Evolutionary conservation across 2,329 filamentous ascomycete species (phyloP), one percentile per base, ranked within the genome.

Genomic region (Colletotrichum zoysiae): DNA sequence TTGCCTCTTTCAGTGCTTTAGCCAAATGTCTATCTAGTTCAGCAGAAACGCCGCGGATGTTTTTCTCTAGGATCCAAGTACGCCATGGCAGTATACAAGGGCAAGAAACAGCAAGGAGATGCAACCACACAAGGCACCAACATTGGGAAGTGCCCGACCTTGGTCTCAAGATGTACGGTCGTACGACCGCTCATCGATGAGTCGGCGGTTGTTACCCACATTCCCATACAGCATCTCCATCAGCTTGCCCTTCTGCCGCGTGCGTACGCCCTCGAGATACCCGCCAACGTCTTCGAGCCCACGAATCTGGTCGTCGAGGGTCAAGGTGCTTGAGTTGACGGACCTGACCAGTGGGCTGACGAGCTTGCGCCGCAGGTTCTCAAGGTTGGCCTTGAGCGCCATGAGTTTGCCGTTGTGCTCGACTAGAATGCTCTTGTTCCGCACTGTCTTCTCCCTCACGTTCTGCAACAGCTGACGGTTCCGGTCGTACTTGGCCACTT

Each of bases 401-500:
- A 96, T 86, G 50, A 98, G 88, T 74, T 93, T 92, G 72, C 92
- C 90, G 77, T 97, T 96, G 81, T 98, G 95, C 77, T 95, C 92
- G 74, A 96, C 90, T 11, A 98, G 87, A 46, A 97, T 88, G 74
- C 91, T 90, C 82, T 98, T 98, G 84, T 98, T 97, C 73, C 90
- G 89, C 33, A 97, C 90, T 1, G 95, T 97, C 77, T 92, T 93
- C 70, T 92, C 89, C 74, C 95, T 91, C 68, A 98, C 92, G 75
- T 92, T 92, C 61, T 87, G 89, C 33, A 98, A 89, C 0, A 98
- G 86, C 61, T 90, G 87, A 74, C 92, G 92, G 85, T 98, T 98
- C 82, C 93, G 94, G 80, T 97, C 94, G 81, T 95, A 98, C 81
- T 98, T 98, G 78, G 90, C 89, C n/a, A 97, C 86, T 75, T 92